phyloP scores from a whole-genome alignment of 805 yeast genomes.

The Candida hispaniensis region DNA sequence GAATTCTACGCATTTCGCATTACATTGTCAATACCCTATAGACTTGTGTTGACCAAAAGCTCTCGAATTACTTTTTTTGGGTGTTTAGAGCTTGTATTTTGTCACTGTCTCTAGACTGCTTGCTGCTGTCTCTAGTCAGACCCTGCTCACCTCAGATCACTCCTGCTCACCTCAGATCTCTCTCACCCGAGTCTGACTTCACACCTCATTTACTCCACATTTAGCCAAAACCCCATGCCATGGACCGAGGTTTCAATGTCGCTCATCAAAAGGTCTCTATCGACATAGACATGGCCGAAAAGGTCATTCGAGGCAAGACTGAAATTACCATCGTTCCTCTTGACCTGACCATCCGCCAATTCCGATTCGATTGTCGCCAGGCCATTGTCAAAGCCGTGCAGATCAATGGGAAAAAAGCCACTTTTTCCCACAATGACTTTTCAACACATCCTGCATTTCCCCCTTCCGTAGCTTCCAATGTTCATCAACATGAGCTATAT shows the following conservation, averaged over 20 bases:
- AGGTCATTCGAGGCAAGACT: constrained; percentile 56
- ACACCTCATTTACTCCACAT: too few species aligned
- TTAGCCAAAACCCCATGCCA: too few species aligned
- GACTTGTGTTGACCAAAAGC: too few species aligned
- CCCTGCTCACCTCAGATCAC: too few species aligned
- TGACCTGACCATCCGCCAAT: constrained; percentile 42
- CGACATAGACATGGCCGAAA: constrained; percentile 64
- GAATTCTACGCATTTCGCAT: too few species aligned
- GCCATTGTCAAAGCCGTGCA: constrained; percentile 44
- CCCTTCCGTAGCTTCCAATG: constrained; percentile 20
- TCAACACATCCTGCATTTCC: constrained; percentile 31
- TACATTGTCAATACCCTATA: too few species aligned
- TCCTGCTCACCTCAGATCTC: too few species aligned
- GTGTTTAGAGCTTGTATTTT: too few species aligned
- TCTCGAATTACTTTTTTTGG: too few species aligned
- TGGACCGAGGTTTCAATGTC: constrained; percentile 41
- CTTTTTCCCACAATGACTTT: constrained; percentile 47
- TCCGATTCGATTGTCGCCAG: constrained; percentile 74
- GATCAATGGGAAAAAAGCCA: constrained; percentile 51
- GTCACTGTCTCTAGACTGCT: too few species aligned
- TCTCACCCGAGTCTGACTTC: too few species aligned
- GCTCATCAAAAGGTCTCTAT: constrained; percentile 77
- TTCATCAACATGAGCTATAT: constrained; percentile 51
- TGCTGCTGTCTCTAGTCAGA: too few species aligned
- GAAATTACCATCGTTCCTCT: constrained; percentile 74